These are phyloP conservation scores for Pulveroboletus ravenelii DNA, from an alignment of 768 basidiomycete genomes.

Conservation along the genomic window DNA sequence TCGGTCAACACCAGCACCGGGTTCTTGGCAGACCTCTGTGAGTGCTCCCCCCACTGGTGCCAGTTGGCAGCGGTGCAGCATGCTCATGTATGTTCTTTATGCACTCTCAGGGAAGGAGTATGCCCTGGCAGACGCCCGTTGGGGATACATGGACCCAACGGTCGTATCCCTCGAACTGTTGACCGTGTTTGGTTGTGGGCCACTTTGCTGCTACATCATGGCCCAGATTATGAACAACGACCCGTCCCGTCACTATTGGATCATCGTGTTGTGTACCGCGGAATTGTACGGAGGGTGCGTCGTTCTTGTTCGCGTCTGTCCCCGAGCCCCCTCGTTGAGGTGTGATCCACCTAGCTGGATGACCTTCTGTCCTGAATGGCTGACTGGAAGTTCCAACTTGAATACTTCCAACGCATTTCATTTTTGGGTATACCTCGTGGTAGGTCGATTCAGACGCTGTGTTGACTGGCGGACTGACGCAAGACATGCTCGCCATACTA, in stretches of 20 bases:
- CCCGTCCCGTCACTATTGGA: conserved; percentile 60
- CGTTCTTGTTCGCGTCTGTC: not conserved
- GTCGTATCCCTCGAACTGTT: conserved; percentile 80
- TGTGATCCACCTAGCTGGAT: conserved; percentile 51
- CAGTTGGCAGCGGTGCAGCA: not conserved
- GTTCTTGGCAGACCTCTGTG: conserved; percentile 70
- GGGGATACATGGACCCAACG: conserved; percentile 75
- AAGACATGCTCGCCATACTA: not conserved
- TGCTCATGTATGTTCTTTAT: not conserved
- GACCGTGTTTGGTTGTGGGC: conserved; percentile 71
- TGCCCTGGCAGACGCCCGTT: conserved; percentile 70
- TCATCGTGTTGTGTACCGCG: conserved; percentile 68
- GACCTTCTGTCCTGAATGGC: conserved; percentile 88
- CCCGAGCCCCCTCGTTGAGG: not conserved
- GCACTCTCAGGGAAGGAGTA: conserved; percentile 67
- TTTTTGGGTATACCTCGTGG: conserved; percentile 78
- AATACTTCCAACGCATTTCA: conserved; percentile 65
- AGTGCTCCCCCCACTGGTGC: conserved; percentile 22
- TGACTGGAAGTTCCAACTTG: conserved; percentile 68
- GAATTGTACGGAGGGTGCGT: conserved; percentile 75
- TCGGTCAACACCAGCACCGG: conserved; percentile 69
- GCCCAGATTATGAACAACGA: conserved; percentile 61
- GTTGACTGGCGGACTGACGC: not conserved
- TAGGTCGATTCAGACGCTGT: conserved; percentile 35
- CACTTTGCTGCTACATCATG: conserved; percentile 70